phyloP scores from a whole-genome alignment of 163 green algal species.

The Coccomyxa subellipsoidea region DNA sequence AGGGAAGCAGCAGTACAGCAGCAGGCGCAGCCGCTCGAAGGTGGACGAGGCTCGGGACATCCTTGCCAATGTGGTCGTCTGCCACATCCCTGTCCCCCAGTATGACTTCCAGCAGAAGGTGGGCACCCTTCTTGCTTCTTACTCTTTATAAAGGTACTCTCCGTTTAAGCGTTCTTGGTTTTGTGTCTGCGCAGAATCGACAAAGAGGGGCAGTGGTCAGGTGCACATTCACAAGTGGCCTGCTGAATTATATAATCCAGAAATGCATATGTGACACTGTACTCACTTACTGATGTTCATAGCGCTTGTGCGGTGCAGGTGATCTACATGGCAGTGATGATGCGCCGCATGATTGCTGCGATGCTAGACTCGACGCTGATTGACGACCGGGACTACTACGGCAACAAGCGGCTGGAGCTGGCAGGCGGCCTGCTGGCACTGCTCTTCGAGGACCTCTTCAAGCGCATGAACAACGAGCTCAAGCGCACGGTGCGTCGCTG shows the following conservation, averaged over 20 bases:
- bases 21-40: constrained; percentile 14
- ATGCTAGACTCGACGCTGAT: constrained; percentile 82
- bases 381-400: constrained; percentile 99
- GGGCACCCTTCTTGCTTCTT: neutral
- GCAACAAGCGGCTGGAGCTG: constrained; percentile 98
- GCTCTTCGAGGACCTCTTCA: constrained; percentile 99
- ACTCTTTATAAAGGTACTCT: no score
- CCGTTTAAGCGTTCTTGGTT: no score
- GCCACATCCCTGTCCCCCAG: constrained; percentile 84
- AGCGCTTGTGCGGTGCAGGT: constrained; percentile 36
- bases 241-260: no score
- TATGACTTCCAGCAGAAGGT: constrained; percentile 78
- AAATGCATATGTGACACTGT: neutral
- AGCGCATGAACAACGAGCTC: constrained; percentile 91
- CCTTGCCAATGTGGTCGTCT: constrained; percentile 89
- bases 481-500: constrained; percentile 43
- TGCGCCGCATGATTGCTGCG: constrained; percentile 89
- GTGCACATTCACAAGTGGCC: no score
- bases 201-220: no score
- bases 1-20: constrained; percentile 9
- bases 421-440: constrained; percentile 92
- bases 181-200: no score
- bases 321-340: constrained; percentile 87
- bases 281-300: neutral
- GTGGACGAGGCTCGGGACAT: constrained; percentile 95